Conservation (phyloP, 2,329 filamentous ascomycete genomes). For the Xylaria sp. region DNA sequence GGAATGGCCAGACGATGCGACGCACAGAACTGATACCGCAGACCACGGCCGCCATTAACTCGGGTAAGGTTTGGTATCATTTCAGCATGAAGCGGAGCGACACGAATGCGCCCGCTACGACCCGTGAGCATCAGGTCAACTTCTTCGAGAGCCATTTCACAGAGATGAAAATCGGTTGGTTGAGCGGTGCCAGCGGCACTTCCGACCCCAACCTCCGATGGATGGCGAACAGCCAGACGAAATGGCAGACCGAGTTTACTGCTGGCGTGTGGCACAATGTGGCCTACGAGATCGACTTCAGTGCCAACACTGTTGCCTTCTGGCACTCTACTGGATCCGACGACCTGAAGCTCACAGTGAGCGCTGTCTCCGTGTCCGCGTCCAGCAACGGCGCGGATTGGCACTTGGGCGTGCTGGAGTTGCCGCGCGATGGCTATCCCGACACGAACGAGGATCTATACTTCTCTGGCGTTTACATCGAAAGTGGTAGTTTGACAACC, state of each 20-base stretch:
- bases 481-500: slow-evolving; percentile 61
- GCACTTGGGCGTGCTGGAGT: slow-evolving; percentile 76
- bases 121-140: slow-evolving; percentile 73
- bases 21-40: slow-evolving; percentile 79
- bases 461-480: slow-evolving; percentile 77
- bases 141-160: slow-evolving; percentile 78
- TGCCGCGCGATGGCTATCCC: slow-evolving; percentile 66
- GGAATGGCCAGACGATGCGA: slow-evolving; percentile 78
- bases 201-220: slow-evolving; percentile 68
- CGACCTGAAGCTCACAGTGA: slow-evolving; percentile 66
- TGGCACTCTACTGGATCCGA: slow-evolving; percentile 74
- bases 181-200: slow-evolving; percentile 58
- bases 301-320: slow-evolving; percentile 68
- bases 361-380: slow-evolving; percentile 67
- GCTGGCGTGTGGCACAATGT: slow-evolving; percentile 78
- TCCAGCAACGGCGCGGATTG: slow-evolving; percentile 76
- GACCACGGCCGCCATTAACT: slow-evolving; percentile 71
- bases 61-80: slow-evolving; percentile 76
- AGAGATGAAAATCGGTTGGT: slow-evolving; percentile 76
- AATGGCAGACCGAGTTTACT: slow-evolving; percentile 71
- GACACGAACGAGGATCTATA: slow-evolving; percentile 72
- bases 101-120: slow-evolving; percentile 68
- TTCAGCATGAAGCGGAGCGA: slow-evolving; percentile 71
- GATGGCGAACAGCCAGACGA: slow-evolving; percentile 67
- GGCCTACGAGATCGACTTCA: slow-evolving; percentile 78